Percentiles rank a stretch among this genome's conserved stretches.
phyloP scores from a whole-genome alignment of 2,329 filamentous ascomycete genomes.

The Colletotrichum cereale region DNA sequence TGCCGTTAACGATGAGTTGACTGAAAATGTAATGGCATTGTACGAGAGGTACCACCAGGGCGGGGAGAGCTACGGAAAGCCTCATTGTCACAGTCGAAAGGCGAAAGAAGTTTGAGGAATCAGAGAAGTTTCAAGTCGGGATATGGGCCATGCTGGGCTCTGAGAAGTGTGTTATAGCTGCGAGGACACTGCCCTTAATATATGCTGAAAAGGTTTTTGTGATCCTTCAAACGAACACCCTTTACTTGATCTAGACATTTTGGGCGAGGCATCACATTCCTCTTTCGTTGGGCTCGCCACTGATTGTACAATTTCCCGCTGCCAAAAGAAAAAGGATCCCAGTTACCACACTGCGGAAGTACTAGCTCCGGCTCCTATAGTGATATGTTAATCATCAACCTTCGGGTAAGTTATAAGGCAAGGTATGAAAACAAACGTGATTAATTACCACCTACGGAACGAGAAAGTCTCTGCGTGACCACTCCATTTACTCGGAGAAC shows the following conservation, averaged over 20 bases:
- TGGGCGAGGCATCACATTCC: neutral
- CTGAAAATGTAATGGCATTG: slow-evolving; percentile 43
- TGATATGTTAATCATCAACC: too few species aligned
- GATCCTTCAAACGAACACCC: accelerated
- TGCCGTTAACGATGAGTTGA: slow-evolving; percentile 41
- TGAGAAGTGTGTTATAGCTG: accelerated
- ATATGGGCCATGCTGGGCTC: too few species aligned
- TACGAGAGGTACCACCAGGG: neutral
- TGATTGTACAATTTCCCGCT: too few species aligned
- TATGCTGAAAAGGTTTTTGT: neutral
- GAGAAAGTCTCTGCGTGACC: neutral
- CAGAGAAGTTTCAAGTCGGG: neutral
- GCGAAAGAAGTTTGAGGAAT: neutral
- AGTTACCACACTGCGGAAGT: neutral
- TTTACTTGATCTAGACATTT: neutral
- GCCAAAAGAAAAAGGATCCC: neutral
- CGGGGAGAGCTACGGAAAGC: neutral
- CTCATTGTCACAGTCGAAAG: neutral
- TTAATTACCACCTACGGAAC: neutral
- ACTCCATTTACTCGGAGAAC: neutral
- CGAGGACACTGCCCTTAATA: neutral
- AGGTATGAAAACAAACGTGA: neutral
- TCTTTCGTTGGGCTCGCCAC: neutral
- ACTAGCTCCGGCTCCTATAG: neutral
- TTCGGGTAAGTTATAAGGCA: neutral